phyloP scores from a whole-genome alignment of 139 green algal species.

The Tetraselmis chui region DNA sequence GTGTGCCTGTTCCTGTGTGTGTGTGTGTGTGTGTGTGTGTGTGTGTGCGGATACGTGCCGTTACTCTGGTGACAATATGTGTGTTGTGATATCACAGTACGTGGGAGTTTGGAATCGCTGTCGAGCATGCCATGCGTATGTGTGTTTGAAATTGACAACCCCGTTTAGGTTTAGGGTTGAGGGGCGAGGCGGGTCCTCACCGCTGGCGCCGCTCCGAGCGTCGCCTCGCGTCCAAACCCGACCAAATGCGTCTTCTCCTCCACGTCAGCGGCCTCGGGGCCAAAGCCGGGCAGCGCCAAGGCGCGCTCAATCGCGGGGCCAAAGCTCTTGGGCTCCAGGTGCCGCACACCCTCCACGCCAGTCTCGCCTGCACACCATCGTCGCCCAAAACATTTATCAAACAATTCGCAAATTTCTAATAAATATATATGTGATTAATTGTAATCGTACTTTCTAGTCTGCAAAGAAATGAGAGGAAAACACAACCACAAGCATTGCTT shows the following conservation, averaged over 20 bases:
- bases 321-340: constrained; percentile 26
- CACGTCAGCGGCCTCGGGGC: neutral
- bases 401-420: too few relatives aligned
- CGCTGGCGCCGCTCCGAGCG: constrained; percentile 23
- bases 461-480: too few relatives aligned
- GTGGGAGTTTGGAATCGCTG: too few relatives aligned
- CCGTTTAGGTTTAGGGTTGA: neutral
- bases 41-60: neutral
- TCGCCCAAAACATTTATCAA: too few relatives aligned
- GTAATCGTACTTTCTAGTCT: too few relatives aligned
- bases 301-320: constrained; percentile 17
- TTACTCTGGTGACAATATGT: too few relatives aligned
- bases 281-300: constrained; percentile 21
- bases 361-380: constrained; percentile 1
- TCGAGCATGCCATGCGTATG: too few relatives aligned
- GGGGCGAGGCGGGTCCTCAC: neutral
- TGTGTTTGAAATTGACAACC: neutral
- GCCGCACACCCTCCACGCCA: constrained; percentile 1
- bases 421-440: too few relatives aligned
- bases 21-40: neutral
- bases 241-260: constrained; percentile 17
- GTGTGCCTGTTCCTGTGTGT: too few relatives aligned
- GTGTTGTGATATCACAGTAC: too few relatives aligned
- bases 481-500: too few relatives aligned
- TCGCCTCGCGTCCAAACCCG: constrained; percentile 28